A percentile compares a stretch with the other conserved stretches of the same genome.
phyloP scores from a whole-genome alignment of 2,329 filamentous ascomycete species.

The Capronia epimyces region DNA sequence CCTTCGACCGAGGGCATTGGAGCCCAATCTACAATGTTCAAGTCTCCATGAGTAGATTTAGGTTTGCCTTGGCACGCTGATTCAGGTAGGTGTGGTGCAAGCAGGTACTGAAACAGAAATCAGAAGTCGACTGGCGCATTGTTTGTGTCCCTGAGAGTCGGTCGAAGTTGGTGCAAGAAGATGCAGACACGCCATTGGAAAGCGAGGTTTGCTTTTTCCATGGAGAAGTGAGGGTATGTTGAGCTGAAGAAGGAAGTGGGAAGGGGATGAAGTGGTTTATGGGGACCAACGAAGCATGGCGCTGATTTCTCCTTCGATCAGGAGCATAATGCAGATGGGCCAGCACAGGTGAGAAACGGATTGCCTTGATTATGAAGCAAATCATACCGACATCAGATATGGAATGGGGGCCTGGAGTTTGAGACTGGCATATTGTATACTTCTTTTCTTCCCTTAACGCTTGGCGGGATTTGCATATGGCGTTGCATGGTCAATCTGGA shows the following conservation, averaged over 20 bases:
- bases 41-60: background rate
- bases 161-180: background rate
- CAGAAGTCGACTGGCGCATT: background rate
- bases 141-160: background rate
- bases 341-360: too few species aligned
- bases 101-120: background rate
- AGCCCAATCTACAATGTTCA: constrained; percentile 4
- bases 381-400: background rate
- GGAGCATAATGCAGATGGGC: too few species aligned
- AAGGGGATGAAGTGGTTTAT: background rate
- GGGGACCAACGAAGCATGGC: background rate
- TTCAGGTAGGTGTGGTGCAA: background rate
- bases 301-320: background rate
- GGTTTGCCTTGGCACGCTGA: background rate
- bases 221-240: background rate
- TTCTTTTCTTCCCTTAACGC: background rate
- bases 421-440: background rate
- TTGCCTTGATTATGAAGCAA: too few species aligned
- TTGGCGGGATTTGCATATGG: background rate
- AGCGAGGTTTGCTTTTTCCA: background rate
- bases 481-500: too few species aligned
- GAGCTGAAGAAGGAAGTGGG: too few species aligned
- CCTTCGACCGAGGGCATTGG: constrained; percentile 4
- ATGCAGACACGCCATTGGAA: background rate
- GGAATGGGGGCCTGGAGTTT: background rate